Conservation (phyloP, 129 eudicot species). For the Lactuca sativa region DNA sequence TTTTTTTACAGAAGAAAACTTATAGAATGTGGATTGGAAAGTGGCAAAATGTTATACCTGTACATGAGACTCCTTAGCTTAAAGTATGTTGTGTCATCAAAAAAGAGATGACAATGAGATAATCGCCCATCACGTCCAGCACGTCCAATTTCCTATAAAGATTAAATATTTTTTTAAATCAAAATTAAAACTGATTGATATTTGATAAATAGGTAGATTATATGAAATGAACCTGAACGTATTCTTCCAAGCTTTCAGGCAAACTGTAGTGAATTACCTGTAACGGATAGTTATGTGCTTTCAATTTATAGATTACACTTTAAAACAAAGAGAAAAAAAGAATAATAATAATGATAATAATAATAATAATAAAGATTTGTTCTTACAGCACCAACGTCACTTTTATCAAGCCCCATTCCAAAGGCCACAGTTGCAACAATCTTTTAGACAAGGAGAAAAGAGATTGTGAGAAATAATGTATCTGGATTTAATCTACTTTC, state of each 20-base stretch:
- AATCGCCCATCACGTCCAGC: conserved; percentile 98
- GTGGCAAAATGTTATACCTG: conserved; percentile 16
- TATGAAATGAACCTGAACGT: conserved; percentile 76
- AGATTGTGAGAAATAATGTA: conserved; percentile 15
- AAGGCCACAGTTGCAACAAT: conserved; percentile 99
- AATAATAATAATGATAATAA: background rate
- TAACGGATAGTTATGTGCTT: conserved; percentile 21
- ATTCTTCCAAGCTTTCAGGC: conserved; percentile 95
- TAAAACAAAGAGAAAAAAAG: background rate
- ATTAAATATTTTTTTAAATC: background rate
- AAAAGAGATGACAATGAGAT: conserved; percentile 85
- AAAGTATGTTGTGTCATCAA: conserved; percentile 73
- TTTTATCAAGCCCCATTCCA: conserved; percentile 98
- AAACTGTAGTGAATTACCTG: conserved; percentile 95
- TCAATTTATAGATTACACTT: background rate
- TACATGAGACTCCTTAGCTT: conserved; percentile 80
- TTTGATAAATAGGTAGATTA: background rate
- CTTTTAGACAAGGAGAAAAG: conserved; percentile 38
- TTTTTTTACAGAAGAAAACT: conserved; percentile 3
- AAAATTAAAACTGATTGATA: background rate
- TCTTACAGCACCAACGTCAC: conserved; percentile 97
- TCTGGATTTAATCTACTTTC: background rate
- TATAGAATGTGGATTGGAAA: background rate
- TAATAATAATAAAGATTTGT: background rate
- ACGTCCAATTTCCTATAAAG: conserved; percentile 84